Base-by-base conservation (phyloP, 495 filamentous ascomycete genomes). In the Opeltia flavorubescens region DNA sequence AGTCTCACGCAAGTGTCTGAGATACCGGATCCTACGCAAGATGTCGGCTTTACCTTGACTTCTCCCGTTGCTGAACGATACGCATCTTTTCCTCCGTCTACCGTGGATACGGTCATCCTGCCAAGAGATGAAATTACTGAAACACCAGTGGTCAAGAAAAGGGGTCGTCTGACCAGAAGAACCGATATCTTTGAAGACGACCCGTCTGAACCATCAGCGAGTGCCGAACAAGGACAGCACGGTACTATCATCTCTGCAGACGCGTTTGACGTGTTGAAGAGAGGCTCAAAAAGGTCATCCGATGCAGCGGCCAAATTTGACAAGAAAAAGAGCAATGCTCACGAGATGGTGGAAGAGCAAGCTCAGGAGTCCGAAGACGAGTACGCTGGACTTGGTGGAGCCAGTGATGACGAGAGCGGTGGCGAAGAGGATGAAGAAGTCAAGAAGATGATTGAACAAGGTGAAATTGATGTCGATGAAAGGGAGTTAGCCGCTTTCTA, bases 311-410 rank as follows among this genome's bases (percentile, higher is more conserved):
- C 72, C 18, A 63, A 67, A 6, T 94, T 85, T 53, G 75, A 94
- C 60, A 91, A 83, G 66, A 85, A 80, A 55, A 91, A 81, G 59
- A 93, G 85, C 62, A 83, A 87, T 55, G 89, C 87, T 0, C 87
- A 79, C 47, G 80, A 80, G 12, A 86, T 94, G 68, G 68, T 99
- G 15, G 75, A 96, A 50, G 91, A 96, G 51, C 86, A 91, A 55
- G 91, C 91, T 31, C 86, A 91, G 54, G 91, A 99, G 67, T 96
- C 93, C 0, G 93, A 96, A 59, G 91, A 99, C 59, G 91, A 99
- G 61, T 99, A 95, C 59, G 91, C 89, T 27, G 93, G 93, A 2
- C 69, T 96, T 33, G 93, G 93, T 39, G 91, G 91, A 34, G 82
- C 73, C 3, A 87, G 86, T 60, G 88, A 89, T 42, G 93, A 98